Evolutionary conservation across 768 basidiomycete genomes (phyloP).

Genomic region (Kwoniella pini): DNA sequence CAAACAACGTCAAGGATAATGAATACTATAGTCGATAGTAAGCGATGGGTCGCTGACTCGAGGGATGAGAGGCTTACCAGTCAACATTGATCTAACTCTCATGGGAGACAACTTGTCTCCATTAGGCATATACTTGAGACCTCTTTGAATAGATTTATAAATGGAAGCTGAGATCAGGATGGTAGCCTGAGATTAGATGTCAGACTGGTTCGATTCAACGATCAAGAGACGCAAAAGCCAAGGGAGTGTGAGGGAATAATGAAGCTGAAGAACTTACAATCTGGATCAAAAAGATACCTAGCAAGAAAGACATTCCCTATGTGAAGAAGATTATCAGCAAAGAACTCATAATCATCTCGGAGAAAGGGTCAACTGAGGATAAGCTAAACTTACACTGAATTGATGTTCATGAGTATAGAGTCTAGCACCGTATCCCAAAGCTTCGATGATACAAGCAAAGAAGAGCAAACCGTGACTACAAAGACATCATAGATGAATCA

Average conservation of each 20-base stretch:
- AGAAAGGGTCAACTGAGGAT: neutral
- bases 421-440: constrained; percentile 36
- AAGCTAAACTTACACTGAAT: constrained; percentile 19
- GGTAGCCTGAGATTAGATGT: no score
- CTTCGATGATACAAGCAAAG: constrained; percentile 29
- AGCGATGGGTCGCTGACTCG: neutral
- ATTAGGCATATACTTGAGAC: constrained; percentile 36
- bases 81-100: constrained; percentile 35
- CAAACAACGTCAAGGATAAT: constrained; percentile 34
- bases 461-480: constrained; percentile 25
- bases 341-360: neutral
- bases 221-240: no score
- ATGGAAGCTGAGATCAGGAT: constrained; percentile 37
- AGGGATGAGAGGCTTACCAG: constrained; percentile 13
- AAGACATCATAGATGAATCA: no score
- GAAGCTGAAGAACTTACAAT: constrained; percentile 21
- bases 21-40: no score
- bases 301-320: constrained; percentile 32
- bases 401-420: constrained; percentile 27
- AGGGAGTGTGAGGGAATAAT: no score
- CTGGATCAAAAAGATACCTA: constrained; percentile 30
- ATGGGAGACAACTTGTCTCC: constrained; percentile 30
- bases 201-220: no score
- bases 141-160: constrained; percentile 39
- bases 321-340: neutral